A percentile compares a stretch with the other conserved stretches of the same genome.
These are phyloP conservation scores for Eucalyptus coolabah DNA, from an alignment of 345 rosid species.

Conservation along the genomic window DNA sequence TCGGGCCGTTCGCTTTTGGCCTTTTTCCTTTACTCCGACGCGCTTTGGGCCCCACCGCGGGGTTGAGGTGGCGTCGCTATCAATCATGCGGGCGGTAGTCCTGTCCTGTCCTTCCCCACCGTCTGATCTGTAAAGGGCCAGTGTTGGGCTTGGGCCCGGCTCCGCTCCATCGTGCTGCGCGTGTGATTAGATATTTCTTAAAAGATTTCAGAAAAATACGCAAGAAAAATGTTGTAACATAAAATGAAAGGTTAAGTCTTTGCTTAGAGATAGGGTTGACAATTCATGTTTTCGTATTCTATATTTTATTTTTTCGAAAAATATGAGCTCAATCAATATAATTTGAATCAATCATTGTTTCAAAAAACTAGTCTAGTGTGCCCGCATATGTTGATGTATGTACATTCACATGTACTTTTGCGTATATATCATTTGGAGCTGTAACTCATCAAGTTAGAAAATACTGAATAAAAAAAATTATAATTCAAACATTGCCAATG, in stretches of 20 bases:
- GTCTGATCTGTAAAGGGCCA: neutral
- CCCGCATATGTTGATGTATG: neutral
- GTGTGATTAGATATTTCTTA: no score
- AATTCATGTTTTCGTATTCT: neutral
- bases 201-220: neutral
- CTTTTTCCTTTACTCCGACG: neutral
- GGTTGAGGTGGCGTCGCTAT: neutral
- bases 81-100: neutral
- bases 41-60: neutral
- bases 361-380: fast-evolving
- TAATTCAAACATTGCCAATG: neutral
- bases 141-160: neutral
- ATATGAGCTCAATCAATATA: neutral
- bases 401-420: neutral
- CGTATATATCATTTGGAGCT: neutral
- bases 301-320: neutral
- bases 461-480: neutral
- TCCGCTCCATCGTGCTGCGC: neutral
- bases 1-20: neutral
- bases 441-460: neutral
- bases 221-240: neutral
- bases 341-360: neutral
- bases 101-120: neutral
- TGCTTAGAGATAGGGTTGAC: neutral
- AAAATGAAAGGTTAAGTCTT: neutral